These are phyloP conservation scores for Hypholoma sublateritium DNA, from an alignment of 768 basidiomycete genomes.

Conservation along the genomic window DNA sequence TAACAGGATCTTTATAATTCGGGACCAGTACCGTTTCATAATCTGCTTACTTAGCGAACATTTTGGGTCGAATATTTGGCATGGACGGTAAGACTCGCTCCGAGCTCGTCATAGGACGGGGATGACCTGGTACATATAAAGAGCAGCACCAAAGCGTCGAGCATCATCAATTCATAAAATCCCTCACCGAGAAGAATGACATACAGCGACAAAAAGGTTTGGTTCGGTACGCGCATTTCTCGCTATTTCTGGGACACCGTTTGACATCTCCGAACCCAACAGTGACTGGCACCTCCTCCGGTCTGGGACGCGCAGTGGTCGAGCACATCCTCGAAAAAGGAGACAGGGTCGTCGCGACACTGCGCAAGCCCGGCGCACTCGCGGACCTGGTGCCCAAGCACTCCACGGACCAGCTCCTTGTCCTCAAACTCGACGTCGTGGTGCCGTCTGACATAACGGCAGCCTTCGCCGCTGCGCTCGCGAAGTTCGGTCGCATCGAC, in stretches of 20 bases:
- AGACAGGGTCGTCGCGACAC: background rate
- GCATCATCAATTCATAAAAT: too few species aligned
- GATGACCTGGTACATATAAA: too few species aligned
- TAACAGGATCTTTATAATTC: too few species aligned
- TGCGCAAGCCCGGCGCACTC: background rate
- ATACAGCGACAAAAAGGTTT: background rate
- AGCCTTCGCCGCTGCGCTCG: constrained; percentile 33
- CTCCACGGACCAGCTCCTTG: background rate
- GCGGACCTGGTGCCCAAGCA: background rate
- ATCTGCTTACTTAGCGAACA: too few species aligned
- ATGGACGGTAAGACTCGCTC: too few species aligned
- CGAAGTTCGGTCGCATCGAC: constrained; percentile 41
- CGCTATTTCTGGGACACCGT: background rate
- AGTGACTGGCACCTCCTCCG: background rate
- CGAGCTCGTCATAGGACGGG: too few species aligned
- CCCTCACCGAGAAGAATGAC: background rate
- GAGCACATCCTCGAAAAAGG: background rate
- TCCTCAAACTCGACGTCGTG: constrained; percentile 41
- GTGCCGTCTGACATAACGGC: constrained; percentile 25
- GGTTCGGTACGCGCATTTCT: background rate
- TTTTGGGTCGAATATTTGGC: too few species aligned
- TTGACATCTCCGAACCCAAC: background rate
- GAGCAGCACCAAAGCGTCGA: too few species aligned
- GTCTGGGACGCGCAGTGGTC: background rate
- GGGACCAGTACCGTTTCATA: too few species aligned